Evolutionary conservation across 176 grass and related monocot genomes (phyloP).

Genomic region (Tillandsia leiboldiana): DNA sequence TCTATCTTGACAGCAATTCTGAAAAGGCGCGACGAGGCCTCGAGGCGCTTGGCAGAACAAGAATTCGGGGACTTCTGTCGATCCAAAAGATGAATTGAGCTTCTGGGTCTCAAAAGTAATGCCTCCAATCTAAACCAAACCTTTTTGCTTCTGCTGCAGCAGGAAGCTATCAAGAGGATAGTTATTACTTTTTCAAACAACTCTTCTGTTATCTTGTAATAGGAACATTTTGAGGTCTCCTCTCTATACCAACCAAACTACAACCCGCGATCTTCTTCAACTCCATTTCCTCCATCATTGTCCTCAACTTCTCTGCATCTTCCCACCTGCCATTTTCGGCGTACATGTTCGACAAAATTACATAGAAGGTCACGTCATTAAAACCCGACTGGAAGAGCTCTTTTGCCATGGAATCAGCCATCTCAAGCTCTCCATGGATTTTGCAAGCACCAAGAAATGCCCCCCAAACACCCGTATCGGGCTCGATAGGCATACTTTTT

Average conservation of each 20-base stretch:
- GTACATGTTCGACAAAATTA: slow-evolving; percentile 51
- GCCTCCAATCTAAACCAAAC: too few relatives aligned
- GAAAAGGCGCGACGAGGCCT: too few relatives aligned
- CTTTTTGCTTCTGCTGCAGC: too few relatives aligned
- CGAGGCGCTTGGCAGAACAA: too few relatives aligned
- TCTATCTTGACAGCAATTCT: too few relatives aligned
- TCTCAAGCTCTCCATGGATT: slow-evolving; percentile 43
- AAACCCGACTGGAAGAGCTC: slow-evolving; percentile 33
- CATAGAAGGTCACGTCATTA: slow-evolving; percentile 29
- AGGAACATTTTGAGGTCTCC: slow-evolving; percentile 7
- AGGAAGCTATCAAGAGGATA: too few relatives aligned
- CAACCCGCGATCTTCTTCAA: slow-evolving; percentile 43
- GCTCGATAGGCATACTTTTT: slow-evolving; percentile 39
- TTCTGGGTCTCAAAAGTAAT: too few relatives aligned
- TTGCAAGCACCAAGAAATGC: slow-evolving; percentile 50
- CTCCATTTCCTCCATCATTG: slow-evolving; percentile 37
- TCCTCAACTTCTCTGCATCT: slow-evolving; percentile 42
- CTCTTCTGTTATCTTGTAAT: slow-evolving; percentile 9
- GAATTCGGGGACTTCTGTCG: too few relatives aligned
- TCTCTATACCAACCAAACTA: slow-evolving; percentile 22
- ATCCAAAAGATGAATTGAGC: too few relatives aligned
- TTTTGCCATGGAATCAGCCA: slow-evolving; percentile 38
- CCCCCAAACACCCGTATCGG: slow-evolving; percentile 59
- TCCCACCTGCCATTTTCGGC: slow-evolving; percentile 38
- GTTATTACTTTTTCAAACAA: too few relatives aligned